Evolutionary conservation across 139 green algal species (phyloP).

Genomic region (Coelastrella sp.): DNA sequence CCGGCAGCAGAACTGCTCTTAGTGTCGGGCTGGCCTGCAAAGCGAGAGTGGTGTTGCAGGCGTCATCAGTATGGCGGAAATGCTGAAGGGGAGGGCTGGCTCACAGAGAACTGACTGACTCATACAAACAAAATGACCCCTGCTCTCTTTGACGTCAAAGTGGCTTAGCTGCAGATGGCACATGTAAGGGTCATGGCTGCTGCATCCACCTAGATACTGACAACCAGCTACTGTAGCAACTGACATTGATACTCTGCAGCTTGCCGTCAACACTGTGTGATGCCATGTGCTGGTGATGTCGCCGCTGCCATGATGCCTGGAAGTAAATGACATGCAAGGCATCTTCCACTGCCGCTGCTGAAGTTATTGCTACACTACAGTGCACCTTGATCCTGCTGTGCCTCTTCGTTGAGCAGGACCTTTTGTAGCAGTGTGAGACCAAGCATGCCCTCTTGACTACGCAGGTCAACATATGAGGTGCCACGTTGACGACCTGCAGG

Average conservation of each 20-base stretch:
- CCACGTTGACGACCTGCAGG: background rate
- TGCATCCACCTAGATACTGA: too few species aligned
- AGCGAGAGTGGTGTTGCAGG: background rate
- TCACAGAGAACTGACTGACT: too few species aligned
- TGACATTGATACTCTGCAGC: too few species aligned
- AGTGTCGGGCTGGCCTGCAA: background rate
- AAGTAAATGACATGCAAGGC: too few species aligned
- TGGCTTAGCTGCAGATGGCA: too few species aligned
- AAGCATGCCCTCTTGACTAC: conserved; percentile 45
- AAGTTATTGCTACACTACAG: background rate
- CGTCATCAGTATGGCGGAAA: too few species aligned
- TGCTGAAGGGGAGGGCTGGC: too few species aligned
- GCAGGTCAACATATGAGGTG: conserved; percentile 53
- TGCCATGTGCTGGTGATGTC: background rate
- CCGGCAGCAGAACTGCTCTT: background rate
- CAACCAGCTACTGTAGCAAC: too few species aligned
- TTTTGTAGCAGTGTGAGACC: conserved; percentile 60
- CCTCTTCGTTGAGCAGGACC: conserved; percentile 42
- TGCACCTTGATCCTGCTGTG: conserved; percentile 17
- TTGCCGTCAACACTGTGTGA: too few species aligned
- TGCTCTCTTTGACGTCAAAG: too few species aligned
- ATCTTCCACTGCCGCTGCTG: background rate
- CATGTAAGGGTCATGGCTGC: too few species aligned
- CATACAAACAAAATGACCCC: too few species aligned
- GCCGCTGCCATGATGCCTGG: background rate